These are phyloP conservation scores for Aspergillus arachidicola DNA, from an alignment of 2,329 filamentous ascomycete genomes.

Conservation along the genomic window DNA sequence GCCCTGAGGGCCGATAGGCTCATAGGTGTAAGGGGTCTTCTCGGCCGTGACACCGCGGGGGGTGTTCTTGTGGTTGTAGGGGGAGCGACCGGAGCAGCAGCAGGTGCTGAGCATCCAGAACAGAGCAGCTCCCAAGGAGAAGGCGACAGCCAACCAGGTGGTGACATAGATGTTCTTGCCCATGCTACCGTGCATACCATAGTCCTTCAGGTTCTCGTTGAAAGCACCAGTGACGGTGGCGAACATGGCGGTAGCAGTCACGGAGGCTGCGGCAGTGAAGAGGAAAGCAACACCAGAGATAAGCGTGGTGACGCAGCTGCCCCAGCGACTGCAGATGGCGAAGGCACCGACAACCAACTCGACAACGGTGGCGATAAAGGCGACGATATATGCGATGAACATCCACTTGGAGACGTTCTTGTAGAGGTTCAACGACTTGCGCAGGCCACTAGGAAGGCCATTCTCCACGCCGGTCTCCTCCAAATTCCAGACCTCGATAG, in stretches of 20 bases:
- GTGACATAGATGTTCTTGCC: conserved; percentile 70
- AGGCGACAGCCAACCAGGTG: conserved; percentile 79
- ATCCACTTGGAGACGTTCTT: conserved; percentile 77
- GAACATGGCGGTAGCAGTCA: conserved; percentile 75
- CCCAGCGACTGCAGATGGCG: conserved; percentile 78
- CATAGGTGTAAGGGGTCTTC: conserved; percentile 64
- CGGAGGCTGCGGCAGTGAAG: conserved; percentile 66
- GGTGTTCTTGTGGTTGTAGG: conserved; percentile 47
- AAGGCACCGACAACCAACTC: conserved; percentile 80
- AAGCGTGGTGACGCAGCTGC: conserved; percentile 81
- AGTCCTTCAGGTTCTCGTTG: conserved; percentile 67
- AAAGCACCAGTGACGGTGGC: conserved; percentile 69
- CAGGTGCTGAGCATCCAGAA: conserved; percentile 94
- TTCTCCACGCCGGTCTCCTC: conserved; percentile 59
- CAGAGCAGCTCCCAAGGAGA: conserved; percentile 72
- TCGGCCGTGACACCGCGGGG: conserved; percentile 53
- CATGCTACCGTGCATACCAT: conserved; percentile 68
- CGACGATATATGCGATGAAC: conserved; percentile 76
- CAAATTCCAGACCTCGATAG: conserved; percentile 67
- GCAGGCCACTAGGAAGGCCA: conserved; percentile 68
- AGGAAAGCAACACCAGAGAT: conserved; percentile 62
- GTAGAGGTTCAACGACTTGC: conserved; percentile 72
- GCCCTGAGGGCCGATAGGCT: conserved; percentile 49
- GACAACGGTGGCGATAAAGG: conserved; percentile 67
- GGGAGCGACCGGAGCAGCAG: conserved; percentile 77